Percentiles rank a stretch among this genome's conserved stretches.
phyloP scores from a whole-genome alignment of 2,329 filamentous ascomycete species.

The Xylariaceae sp. region DNA sequence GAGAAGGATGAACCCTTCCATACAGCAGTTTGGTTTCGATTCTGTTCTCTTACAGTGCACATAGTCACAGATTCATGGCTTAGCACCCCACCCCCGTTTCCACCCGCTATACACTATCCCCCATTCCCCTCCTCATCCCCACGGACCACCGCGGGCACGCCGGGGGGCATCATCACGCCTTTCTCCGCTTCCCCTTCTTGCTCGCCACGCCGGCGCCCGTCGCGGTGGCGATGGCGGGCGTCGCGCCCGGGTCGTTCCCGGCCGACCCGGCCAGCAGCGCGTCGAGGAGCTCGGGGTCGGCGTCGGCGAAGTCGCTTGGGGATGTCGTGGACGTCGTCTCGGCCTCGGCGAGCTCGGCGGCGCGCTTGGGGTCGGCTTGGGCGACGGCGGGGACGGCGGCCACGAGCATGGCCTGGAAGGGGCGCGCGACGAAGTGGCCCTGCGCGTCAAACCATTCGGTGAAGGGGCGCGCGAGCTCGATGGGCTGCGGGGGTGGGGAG shows the following conservation, averaged over 20 bases:
- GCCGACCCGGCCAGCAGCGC: no score
- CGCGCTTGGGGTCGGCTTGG: conserved; percentile 54
- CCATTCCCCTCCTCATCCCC: no score
- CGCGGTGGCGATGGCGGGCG: conserved; percentile 33
- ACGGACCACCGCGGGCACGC: no score
- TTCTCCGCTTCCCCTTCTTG: conserved; percentile 27
- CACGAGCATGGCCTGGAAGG: conserved; percentile 73
- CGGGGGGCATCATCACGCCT: no score
- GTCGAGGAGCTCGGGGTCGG: conserved; percentile 24
- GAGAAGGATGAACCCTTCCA: no score
- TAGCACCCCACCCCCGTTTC: no score
- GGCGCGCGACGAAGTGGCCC: conserved; percentile 64
- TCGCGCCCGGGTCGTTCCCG: conserved; percentile 38
- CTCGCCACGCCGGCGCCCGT: conserved; percentile 10
- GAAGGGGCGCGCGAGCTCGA: conserved; percentile 58
- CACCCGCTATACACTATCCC: no score
- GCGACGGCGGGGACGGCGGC: conserved; percentile 59
- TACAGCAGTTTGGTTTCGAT: no score
- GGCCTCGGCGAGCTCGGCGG: conserved; percentile 22
- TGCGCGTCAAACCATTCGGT: conserved; percentile 67
- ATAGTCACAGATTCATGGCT: no score
- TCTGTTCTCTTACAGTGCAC: no score
- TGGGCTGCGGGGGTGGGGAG: conserved; percentile 25
- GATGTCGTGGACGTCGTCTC: no score
- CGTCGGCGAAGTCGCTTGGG: neutral